Percentiles rank a stretch among this genome's conserved stretches.
Conservation (phyloP, 495 filamentous ascomycete genomes). For the Hypoxylon lenormandii region DNA sequence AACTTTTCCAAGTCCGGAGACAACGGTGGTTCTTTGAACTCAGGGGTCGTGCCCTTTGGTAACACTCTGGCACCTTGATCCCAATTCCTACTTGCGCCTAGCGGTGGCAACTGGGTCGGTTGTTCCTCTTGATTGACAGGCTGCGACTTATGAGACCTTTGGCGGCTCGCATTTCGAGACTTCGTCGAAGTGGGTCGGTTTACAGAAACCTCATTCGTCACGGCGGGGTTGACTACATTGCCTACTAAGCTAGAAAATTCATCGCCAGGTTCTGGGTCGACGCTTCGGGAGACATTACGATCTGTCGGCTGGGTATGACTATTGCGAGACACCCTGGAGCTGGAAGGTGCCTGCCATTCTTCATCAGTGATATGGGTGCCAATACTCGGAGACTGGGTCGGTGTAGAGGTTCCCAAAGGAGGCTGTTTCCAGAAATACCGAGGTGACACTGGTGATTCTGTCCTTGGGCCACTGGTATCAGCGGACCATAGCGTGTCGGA, state of each 20-base stretch:
- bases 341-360: not conserved
- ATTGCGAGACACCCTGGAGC: not conserved
- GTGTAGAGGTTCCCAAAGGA: not conserved
- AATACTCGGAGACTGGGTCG: not conserved
- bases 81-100: constrained; percentile 1
- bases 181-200: constrained; percentile 25
- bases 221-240: not conserved
- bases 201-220: constrained; percentile 9
- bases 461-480: not conserved
- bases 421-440: constrained; percentile 18
- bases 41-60: constrained; percentile 13
- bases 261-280: not conserved
- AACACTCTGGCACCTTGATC: not conserved
- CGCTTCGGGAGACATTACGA: constrained; percentile 5
- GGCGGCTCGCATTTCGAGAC: constrained; percentile 25
- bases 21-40: not conserved
- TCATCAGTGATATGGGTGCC: not conserved
- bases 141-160: constrained; percentile 11
- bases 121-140: constrained; percentile 2
- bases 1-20: constrained; percentile 40
- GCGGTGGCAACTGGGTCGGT: not conserved
- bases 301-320: constrained; percentile 5
- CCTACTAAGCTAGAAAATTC: constrained; percentile 13
- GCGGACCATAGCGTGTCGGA: constrained; percentile 1
- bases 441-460: constrained; percentile 21